Percentiles rank a stretch among this genome's conserved stretches.
Conservation (phyloP, 768 basidiomycete species). For the Kwoniella sp. region DNA sequence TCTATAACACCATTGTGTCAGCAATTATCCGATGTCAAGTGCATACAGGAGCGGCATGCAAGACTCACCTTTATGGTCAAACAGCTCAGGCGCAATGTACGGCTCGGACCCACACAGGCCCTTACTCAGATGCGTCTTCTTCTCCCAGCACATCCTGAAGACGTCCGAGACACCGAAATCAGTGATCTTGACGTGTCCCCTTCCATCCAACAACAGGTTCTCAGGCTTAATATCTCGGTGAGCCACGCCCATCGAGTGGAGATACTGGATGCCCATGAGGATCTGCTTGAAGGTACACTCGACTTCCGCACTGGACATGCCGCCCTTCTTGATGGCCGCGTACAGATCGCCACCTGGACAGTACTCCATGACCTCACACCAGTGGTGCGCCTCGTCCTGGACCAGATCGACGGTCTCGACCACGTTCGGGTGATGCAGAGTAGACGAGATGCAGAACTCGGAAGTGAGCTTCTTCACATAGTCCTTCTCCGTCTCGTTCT, state of each 20-base stretch:
- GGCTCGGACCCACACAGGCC: slow-evolving; percentile 97
- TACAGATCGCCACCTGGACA: slow-evolving; percentile 98
- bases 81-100: slow-evolving; percentile 98
- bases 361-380: slow-evolving; percentile 99
- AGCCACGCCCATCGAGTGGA: slow-evolving; percentile 94
- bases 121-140: slow-evolving; percentile 92
- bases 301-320: slow-evolving; percentile 84
- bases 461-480: slow-evolving; percentile 99
- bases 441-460: slow-evolving; percentile 97
- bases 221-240: slow-evolving; percentile 98
- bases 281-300: slow-evolving; percentile 99
- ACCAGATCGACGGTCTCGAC: slow-evolving; percentile 98
- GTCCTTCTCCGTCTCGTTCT: slow-evolving; percentile 98
- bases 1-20: slow-evolving; percentile 55
- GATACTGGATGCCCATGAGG: slow-evolving; percentile 76
- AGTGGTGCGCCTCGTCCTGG: slow-evolving; percentile 92
- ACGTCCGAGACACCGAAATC: slow-evolving; percentile 99
- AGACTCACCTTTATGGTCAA: slow-evolving; percentile 92
- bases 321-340: slow-evolving; percentile 96
- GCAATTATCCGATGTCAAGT: not conserved
- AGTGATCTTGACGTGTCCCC: slow-evolving; percentile 94
- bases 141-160: slow-evolving; percentile 96
- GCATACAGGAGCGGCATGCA: not conserved
- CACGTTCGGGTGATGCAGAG: slow-evolving; percentile 85
- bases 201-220: slow-evolving; percentile 88